A percentile compares a stretch with the other conserved stretches of the same genome.
Conservation (phyloP, 768 basidiomycete species). For the Porphyrellus cyaneotinctus region DNA sequence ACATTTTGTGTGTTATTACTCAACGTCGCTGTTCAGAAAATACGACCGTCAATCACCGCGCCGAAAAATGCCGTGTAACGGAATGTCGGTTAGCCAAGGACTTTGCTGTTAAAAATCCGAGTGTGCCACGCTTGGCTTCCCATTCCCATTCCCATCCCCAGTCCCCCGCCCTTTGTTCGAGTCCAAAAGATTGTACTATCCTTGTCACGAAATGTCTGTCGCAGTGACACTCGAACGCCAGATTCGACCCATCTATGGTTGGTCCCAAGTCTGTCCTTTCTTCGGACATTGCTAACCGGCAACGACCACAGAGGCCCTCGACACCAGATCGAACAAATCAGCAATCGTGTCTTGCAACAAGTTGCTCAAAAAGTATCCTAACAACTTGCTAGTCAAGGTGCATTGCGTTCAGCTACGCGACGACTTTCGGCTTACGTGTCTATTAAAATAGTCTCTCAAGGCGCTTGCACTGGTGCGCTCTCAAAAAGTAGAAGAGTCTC, state of each 20-base stretch:
- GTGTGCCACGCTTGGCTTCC: slow-evolving; percentile 2
- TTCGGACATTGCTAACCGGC: neutral
- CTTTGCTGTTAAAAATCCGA: slow-evolving; percentile 26
- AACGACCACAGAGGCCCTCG: slow-evolving; percentile 63
- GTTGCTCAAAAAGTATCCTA: slow-evolving; percentile 80
- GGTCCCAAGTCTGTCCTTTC: slow-evolving; percentile 15
- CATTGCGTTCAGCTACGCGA: neutral
- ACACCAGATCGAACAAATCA: slow-evolving; percentile 82
- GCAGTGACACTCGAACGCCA: slow-evolving; percentile 68
- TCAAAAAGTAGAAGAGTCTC: slow-evolving; percentile 82
- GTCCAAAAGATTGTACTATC: neutral
- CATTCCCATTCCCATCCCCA: slow-evolving; percentile 2
- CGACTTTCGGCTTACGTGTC: slow-evolving; percentile 5
- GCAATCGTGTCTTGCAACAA: slow-evolving; percentile 85
- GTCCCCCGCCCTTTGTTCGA: slow-evolving; percentile 4
- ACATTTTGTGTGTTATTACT: slow-evolving; percentile 32
- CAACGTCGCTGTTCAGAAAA: neutral
- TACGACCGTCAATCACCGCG: slow-evolving; percentile 13
- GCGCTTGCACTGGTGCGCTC: slow-evolving; percentile 78
- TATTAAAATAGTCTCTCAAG: slow-evolving; percentile 62
- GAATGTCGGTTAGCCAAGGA: slow-evolving; percentile 23
- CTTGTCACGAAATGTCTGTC: slow-evolving; percentile 40
- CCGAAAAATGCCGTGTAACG: slow-evolving; percentile 26
- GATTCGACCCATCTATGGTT: slow-evolving; percentile 82
- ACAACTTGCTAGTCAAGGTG: slow-evolving; percentile 69